These are phyloP conservation scores for Pseudevernia furfuracea DNA, from an alignment of 495 filamentous ascomycete species.

Conservation along the genomic window DNA sequence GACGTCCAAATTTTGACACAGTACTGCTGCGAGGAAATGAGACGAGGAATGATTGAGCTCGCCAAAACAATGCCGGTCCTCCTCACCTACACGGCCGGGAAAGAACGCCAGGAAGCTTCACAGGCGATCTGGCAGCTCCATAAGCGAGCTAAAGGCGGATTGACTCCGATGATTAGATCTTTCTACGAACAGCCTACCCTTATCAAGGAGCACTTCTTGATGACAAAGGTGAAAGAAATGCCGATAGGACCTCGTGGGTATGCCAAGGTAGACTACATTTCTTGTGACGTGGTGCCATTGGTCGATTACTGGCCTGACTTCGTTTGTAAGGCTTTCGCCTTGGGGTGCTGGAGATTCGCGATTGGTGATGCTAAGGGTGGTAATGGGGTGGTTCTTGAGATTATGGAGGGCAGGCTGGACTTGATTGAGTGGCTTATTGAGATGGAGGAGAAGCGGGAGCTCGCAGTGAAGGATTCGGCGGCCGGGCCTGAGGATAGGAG, in stretches of 20 bases:
- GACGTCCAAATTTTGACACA: not conserved
- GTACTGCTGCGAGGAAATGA: not conserved
- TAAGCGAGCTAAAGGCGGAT: not conserved
- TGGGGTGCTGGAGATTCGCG: not conserved
- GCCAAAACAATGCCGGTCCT: not conserved
- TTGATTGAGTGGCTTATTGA: not conserved
- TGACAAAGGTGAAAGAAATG: not conserved
- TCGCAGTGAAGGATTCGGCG: no score
- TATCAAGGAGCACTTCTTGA: not conserved
- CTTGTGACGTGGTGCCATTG: not conserved
- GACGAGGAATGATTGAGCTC: not conserved
- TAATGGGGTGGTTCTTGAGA: not conserved
- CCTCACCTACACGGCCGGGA: not conserved
- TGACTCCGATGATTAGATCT: not conserved
- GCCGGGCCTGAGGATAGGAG: no score
- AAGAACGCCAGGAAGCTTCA: not conserved
- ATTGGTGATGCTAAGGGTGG: no score
- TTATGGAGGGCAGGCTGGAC: not conserved
- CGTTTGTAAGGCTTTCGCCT: not conserved
- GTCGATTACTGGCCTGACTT: not conserved
- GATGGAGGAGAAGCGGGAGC: not conserved
- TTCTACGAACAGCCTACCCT: not conserved
- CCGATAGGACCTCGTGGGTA: not conserved
- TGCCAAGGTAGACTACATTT: not conserved
- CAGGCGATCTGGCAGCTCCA: not conserved